Evolutionary conservation across 2,329 filamentous ascomycete genomes (phyloP).

Genomic region (Aspergillus sclerotialis): DNA sequence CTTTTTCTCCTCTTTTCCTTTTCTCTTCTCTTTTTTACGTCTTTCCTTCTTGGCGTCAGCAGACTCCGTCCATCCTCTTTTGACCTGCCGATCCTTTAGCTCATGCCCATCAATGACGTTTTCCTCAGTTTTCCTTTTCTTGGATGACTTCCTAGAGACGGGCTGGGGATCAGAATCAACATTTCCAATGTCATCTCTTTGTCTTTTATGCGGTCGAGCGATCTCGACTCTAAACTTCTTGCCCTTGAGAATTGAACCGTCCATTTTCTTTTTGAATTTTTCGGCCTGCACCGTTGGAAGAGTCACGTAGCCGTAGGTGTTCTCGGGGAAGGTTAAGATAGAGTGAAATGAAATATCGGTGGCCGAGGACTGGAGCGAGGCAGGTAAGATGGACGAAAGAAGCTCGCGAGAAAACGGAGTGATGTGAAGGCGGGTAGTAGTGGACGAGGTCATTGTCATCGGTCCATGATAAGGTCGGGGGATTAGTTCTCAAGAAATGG

Average conservation of each 20-base stretch:
- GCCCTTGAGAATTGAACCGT: slow-evolving; percentile 78
- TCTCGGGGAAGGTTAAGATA: slow-evolving; percentile 82
- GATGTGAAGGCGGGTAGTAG: slow-evolving; percentile 66
- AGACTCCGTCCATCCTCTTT: slow-evolving; percentile 80
- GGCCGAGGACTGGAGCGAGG: slow-evolving; percentile 58
- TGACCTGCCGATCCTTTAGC: slow-evolving; percentile 70
- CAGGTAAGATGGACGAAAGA: slow-evolving; percentile 63
- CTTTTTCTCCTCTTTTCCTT: slow-evolving; percentile 50
- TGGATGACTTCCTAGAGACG: slow-evolving; percentile 33
- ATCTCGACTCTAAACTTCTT: slow-evolving; percentile 78
- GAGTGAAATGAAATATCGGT: slow-evolving; percentile 82
- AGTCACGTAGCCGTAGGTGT: slow-evolving; percentile 82
- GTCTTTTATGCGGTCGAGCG: slow-evolving; percentile 60
- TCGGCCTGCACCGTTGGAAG: slow-evolving; percentile 74
- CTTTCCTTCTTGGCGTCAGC: slow-evolving; percentile 39
- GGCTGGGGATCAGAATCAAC: slow-evolving; percentile 23
- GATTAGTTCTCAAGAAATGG: too few species aligned
- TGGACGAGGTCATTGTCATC: slow-evolving; percentile 14
- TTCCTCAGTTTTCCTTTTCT: slow-evolving; percentile 44
- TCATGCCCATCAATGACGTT: slow-evolving; percentile 61
- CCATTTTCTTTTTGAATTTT: slow-evolving; percentile 85
- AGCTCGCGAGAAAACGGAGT: slow-evolving; percentile 74
- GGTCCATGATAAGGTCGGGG: too few species aligned
- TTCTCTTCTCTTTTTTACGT: slow-evolving; percentile 41
- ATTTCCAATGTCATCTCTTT: slow-evolving; percentile 33